Evolutionary conservation across 768 basidiomycete genomes (phyloP).

Genomic region (Gloeopeniophorella convolvens): DNA sequence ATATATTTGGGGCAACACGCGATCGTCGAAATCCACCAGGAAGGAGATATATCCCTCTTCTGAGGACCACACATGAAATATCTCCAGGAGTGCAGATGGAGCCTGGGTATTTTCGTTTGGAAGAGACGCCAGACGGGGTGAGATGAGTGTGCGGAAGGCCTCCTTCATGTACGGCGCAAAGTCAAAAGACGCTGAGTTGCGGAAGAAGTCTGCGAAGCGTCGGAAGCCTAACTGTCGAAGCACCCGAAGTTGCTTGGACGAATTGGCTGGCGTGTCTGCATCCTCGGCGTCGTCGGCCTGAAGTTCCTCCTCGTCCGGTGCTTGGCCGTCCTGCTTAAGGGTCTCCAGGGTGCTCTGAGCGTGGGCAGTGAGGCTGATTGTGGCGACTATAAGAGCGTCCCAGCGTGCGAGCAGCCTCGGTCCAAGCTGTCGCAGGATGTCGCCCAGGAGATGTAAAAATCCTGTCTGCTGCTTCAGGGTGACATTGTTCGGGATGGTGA

Average conservation of each 20-base stretch:
- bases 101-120: slow-evolving; percentile 87
- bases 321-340: slow-evolving; percentile 28
- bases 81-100: slow-evolving; percentile 81
- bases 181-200: slow-evolving; percentile 63
- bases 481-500: slow-evolving; percentile 28
- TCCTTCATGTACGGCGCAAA: slow-evolving; percentile 62
- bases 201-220: slow-evolving; percentile 85
- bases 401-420: slow-evolving; percentile 62
- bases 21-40: slow-evolving; percentile 62
- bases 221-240: slow-evolving; percentile 82
- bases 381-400: slow-evolving; percentile 66
- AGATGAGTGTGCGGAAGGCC: slow-evolving; percentile 67
- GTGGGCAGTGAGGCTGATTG: slow-evolving; percentile 55
- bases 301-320: slow-evolving; percentile 26
- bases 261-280: slow-evolving; percentile 10
- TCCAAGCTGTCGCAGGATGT: slow-evolving; percentile 78
- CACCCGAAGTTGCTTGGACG: slow-evolving; percentile 35
- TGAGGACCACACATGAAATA: slow-evolving; percentile 74
- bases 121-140: slow-evolving; percentile 70
- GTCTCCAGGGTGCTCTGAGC: slow-evolving; percentile 55
- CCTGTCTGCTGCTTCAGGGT: slow-evolving; percentile 70
- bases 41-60: slow-evolving; percentile 50
- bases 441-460: slow-evolving; percentile 77
- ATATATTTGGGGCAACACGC: slow-evolving; percentile 71
- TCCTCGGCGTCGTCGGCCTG: slow-evolving; percentile 29